Base-by-base conservation (phyloP, 1,284 basidiomycete genomes). In the Marasmius tenuissimus region DNA sequence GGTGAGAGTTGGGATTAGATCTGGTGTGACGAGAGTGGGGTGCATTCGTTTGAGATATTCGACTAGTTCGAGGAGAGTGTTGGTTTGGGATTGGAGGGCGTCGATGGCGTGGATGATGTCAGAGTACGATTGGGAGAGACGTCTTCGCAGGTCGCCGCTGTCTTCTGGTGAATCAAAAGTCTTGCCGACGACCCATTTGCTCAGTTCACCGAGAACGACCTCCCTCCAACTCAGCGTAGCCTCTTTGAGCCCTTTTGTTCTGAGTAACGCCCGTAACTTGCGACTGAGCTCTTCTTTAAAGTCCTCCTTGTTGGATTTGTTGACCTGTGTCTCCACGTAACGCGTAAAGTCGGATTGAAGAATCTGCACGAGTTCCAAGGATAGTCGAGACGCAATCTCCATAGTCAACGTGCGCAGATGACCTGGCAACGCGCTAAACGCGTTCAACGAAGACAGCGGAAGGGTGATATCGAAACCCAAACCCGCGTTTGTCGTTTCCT, bases 201-300 rank as follows among this genome's bases (percentile, higher is more conserved):
- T 35, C 22, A 96, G 80, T 61, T 92, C 87, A 10, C 76, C 76
- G 61, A 94, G 78, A 10, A 90, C 91, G 1, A 86, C 85, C 51
- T 93, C 89, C 65, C 91, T 80, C 92, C 95, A 98, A 12, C 88
- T 85, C 1, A 81, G 68, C 14, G 89, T 79, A 0, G 91, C 85
- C 55, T 88, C 86, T 42, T 89, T 89, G 42, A 93, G 73, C 5
- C 89, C 89, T 35, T 85, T 86, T 1, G 94, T 94, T 62, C 91
- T 83, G 16, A 88, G 75, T 42, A 98, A 80, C 0, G 92, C 93
- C 35, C 87, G 80, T 27, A 97, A 73, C 56, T 96, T 73, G 0
- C 93, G 93, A 18, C 82, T 81, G 52, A 94, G 69, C 50, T 85
- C 80, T 63, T 92, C 87, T 54, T 81, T 80, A 34, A 93, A 69